These are phyloP conservation scores for Pinus tabuliformis DNA, from an alignment of 75 land plant species.

Conservation along the genomic window DNA sequence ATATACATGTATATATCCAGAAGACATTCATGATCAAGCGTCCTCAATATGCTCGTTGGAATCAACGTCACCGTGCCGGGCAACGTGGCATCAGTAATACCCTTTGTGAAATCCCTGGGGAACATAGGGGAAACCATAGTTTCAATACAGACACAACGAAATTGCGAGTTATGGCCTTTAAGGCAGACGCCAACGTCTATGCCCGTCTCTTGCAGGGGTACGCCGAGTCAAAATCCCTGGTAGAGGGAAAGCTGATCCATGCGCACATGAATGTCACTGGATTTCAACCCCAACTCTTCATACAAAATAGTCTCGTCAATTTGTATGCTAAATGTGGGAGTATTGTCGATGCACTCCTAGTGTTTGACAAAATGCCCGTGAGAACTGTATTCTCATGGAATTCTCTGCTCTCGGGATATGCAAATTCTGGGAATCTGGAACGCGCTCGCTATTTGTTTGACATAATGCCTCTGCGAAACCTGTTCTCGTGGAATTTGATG, in stretches of 20 bases:
- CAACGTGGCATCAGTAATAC: too few relatives aligned
- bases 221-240: constrained; percentile 23
- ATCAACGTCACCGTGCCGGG: too few relatives aligned
- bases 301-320: constrained; percentile 21
- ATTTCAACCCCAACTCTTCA: constrained; percentile 16
- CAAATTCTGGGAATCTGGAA: constrained; percentile 17
- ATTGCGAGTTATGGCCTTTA: too few relatives aligned
- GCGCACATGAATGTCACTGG: constrained; percentile 43
- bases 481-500: constrained; percentile 41
- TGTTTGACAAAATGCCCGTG: constrained; percentile 34
- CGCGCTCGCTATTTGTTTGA: constrained; percentile 41
- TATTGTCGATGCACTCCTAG: constrained; percentile 22
- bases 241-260: constrained; percentile 28
- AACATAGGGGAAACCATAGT: too few relatives aligned
- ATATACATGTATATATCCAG: too few relatives aligned
- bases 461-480: constrained; percentile 38
- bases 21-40: too few relatives aligned
- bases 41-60: too few relatives aligned
- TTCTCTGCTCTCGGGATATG: constrained; percentile 40
- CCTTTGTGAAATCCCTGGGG: too few relatives aligned
- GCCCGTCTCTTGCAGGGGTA: constrained; percentile 42
- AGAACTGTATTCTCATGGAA: constrained; percentile 54
- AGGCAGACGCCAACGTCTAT: constrained; percentile 29
- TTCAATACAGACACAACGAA: too few relatives aligned
- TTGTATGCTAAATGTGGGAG: constrained; percentile 28